These are phyloP conservation scores for Ilyonectria robusta DNA, from an alignment of 2,329 filamentous ascomycete genomes.

Conservation along the genomic window DNA sequence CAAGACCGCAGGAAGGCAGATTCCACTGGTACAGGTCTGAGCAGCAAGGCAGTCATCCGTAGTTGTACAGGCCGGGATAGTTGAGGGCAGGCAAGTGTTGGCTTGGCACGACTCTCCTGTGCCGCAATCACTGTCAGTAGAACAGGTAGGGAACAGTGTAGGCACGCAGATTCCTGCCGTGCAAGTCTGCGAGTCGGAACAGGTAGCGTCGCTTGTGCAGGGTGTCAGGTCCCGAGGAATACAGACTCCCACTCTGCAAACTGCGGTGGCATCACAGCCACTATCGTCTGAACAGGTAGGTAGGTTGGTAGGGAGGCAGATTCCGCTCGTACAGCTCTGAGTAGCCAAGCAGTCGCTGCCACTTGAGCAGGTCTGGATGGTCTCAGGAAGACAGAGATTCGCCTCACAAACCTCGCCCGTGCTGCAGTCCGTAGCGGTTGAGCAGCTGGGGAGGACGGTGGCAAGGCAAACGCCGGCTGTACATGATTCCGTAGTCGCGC, in stretches of 20 bases:
- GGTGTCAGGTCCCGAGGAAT: slow-evolving; percentile 7
- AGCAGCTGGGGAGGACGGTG: slow-evolving; percentile 2
- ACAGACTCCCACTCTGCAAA: slow-evolving; percentile 16
- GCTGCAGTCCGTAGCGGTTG: not conserved
- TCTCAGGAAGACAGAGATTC: not conserved
- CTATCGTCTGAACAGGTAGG: slow-evolving; percentile 1
- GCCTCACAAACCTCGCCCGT: not conserved
- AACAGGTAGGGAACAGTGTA: not conserved
- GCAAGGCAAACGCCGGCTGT: slow-evolving; percentile 16
- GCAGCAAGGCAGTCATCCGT: not conserved
- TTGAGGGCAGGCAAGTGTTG: not conserved
- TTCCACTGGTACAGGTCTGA: not conserved
- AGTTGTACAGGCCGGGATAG: not conserved
- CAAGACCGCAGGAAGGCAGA: not conserved
- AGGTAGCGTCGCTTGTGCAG: not conserved
- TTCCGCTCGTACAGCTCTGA: slow-evolving; percentile 7
- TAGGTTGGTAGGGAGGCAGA: slow-evolving; percentile 13
- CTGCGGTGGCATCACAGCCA: not conserved
- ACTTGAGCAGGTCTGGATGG: not conserved
- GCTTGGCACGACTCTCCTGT: not conserved
- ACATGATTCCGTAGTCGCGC: not conserved
- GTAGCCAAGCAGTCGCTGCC: not conserved
- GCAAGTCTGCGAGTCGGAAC: not conserved
- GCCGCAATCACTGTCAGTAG: no score
- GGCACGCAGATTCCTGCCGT: not conserved